phyloP scores from a whole-genome alignment of 805 yeast species.

The Pichia manshurica region DNA sequence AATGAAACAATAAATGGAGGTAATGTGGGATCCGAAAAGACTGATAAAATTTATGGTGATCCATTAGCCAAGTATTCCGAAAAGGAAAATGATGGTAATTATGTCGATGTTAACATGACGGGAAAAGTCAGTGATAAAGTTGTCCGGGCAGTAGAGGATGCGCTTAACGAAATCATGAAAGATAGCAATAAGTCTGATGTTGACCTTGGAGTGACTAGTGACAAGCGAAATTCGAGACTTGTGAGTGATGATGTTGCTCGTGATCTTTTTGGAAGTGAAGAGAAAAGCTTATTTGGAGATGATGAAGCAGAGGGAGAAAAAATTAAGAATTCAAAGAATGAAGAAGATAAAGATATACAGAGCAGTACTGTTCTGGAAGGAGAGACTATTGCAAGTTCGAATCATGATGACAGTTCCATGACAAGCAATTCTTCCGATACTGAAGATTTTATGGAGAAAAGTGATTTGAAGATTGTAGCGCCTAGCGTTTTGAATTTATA shows the following conservation, averaged over 20 bases:
- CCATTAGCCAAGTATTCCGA: conserved; percentile 30
- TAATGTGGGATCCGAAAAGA: no score
- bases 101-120: conserved; percentile 31
- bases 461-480: conserved; percentile 43
- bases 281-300: conserved; percentile 20
- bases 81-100: conserved; percentile 17
- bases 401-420: neutral
- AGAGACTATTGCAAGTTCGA: no score
- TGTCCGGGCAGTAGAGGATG: conserved; percentile 60
- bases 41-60: conserved; percentile 20
- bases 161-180: conserved; percentile 53
- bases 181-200: conserved; percentile 20
- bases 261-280: conserved; percentile 28
- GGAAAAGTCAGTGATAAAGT: conserved; percentile 39
- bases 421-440: neutral
- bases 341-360: neutral
- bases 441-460: conserved; percentile 8
- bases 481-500: conserved; percentile 64
- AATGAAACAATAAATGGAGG: no score
- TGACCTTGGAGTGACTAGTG: neutral
- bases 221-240: conserved; percentile 20
- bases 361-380: no score
- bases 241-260: conserved; percentile 27
- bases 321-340: neutral
- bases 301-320: neutral